Base-by-base conservation (phyloP, 2,329 filamentous ascomycete species). In the Ophiosphaerella herpotricha region DNA sequence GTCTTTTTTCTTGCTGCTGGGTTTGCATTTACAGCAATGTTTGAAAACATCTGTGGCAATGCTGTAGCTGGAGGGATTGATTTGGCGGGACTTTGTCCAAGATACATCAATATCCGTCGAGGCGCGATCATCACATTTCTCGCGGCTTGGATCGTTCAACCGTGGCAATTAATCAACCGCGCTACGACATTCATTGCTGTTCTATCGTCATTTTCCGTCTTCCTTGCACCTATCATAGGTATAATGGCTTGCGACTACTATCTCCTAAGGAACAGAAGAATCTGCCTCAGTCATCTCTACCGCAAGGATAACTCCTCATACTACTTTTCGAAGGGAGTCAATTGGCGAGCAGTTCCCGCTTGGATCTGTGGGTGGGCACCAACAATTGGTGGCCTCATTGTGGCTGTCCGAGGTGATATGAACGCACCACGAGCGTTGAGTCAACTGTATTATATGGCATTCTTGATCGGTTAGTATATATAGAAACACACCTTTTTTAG, bases 381-480 rank as follows among this genome's bases (percentile, higher is more conserved):
- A 2, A 78, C 74, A 0, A 70, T 80, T 39, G 70, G 77, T 7
- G 74, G 75, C 7, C 57, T 77, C 26, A 42, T 78, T 16, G 61
- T 74, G 43, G 74, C 67, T 5, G 69, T 73, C 7, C 50, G 67
- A 16, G 60, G 67, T 37, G 67, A 70, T 56, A 29, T 57, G 32
- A 48, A 63, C 45, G 73, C 75, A 4, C 68, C 75, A 3, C 64
- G 64, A 26, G 65, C 63, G 3, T 52, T 78, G 32, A 73, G 72
- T n/a, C 66, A 80, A 56, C 54, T 80, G 14, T 80, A 80, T 54
- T 79, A 76, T 48, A 75, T 77, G 66, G 76, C 78, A 0, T 80
- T 80, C 50, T 68, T 79, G 11, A 67, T 78, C 13, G 78, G 77
- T 68, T 40, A 55, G 66, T 51, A 7, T 23, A 16, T 8, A 16